Percentiles rank a stretch among this genome's conserved stretches.
These are phyloP conservation scores for Solanum appendiculatum DNA, from an alignment of 257 asterid genomes.

Conservation along the genomic window DNA sequence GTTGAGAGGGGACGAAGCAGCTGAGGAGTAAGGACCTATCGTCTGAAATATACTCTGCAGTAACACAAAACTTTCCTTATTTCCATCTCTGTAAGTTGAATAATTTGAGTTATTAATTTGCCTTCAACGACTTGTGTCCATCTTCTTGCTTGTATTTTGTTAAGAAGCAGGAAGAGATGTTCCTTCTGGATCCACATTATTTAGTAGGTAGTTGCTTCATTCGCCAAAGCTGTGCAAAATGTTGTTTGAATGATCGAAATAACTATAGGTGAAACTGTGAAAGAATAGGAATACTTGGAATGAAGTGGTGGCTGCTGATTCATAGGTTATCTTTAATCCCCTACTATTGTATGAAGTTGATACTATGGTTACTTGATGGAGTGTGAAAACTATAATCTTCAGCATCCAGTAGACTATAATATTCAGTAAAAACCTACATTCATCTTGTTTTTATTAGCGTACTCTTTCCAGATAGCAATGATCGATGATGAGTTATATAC, in stretches of 20 bases:
- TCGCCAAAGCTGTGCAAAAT: background rate
- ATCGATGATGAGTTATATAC: background rate
- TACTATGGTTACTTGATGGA: background rate
- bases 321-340: background rate
- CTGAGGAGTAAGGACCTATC: background rate
- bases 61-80: background rate
- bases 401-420: background rate
- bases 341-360: background rate
- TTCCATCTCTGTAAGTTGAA: background rate
- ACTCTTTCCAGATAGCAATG: background rate
- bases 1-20: background rate
- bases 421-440: background rate
- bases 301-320: background rate
- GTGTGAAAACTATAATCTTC: background rate
- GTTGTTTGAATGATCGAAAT: background rate
- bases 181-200: background rate
- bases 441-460: background rate
- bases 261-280: background rate
- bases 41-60: background rate
- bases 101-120: background rate
- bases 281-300: background rate
- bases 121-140: background rate
- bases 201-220: background rate
- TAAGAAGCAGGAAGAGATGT: background rate
- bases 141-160: background rate